These are phyloP conservation scores for Aspergillus nidulans DNA, from an alignment of 495 filamentous ascomycete species.

Conservation along the genomic window DNA sequence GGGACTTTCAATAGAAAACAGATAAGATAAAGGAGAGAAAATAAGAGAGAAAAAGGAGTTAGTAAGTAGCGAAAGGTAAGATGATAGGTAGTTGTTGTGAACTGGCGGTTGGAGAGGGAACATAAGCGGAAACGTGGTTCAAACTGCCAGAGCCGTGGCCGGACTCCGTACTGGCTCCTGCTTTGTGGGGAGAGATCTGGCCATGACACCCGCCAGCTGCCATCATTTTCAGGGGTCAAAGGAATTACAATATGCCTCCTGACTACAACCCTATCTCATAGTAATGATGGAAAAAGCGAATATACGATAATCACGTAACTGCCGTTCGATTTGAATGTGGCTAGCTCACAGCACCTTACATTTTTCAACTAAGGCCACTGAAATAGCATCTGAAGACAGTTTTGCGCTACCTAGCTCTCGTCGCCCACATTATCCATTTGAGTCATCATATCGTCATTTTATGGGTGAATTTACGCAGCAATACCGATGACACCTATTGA, in stretches of 20 bases:
- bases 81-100: constrained; percentile 6
- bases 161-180: constrained; percentile 16
- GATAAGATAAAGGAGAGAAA: constrained; percentile 6
- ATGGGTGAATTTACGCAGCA: constrained; percentile 43
- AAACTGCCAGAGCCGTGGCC: constrained; percentile 15
- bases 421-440: constrained; percentile 11
- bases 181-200: constrained; percentile 18
- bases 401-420: constrained; percentile 7
- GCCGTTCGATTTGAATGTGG: constrained; percentile 9
- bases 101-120: not conserved
- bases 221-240: not conserved
- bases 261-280: not conserved
- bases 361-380: not conserved
- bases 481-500: constrained; percentile 80
- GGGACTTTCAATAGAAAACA: not conserved
- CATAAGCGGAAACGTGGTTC: constrained; percentile 19
- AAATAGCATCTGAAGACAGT: constrained; percentile 4
- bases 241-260: not conserved
- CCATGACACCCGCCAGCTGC: not conserved
- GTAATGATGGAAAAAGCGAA: not conserved
- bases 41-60: constrained; percentile 17
- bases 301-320: not conserved
- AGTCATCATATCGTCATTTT: constrained; percentile 12
- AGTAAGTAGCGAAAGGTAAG: constrained; percentile 10
- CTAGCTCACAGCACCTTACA: constrained; percentile 3